Base-by-base conservation (phyloP, 306 rosid species). In the Dalbergia cochinchinensis region DNA sequence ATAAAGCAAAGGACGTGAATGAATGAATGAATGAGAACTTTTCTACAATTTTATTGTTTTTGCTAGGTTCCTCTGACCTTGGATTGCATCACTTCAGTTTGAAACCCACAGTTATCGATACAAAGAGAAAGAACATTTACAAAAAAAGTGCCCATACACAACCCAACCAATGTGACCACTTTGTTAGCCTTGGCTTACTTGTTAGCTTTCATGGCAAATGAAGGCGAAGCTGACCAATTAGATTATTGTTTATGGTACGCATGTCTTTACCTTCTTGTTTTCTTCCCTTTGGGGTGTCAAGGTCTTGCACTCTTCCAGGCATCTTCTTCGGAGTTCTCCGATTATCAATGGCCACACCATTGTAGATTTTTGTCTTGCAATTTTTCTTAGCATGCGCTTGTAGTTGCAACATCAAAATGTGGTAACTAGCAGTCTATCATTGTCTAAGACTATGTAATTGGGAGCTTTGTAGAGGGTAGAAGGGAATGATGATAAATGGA, bases 181-280 rank as follows among this genome's bases (percentile, higher is more conserved):
- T 15, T n/a, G 35, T 60, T 60, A 15, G 31, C 26, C 26, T 55
- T 50, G 18, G 41, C 64, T 44, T 15, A 8, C 9, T 62, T 14
- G 65, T 44, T 81, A 61, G 69, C 41, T 74, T 64, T 79, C 77
- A 90, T 90, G 93, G 91, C 78, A 47, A 74, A 70, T 73, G 82
- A 41, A 33, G 73, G 20, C 44, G 79, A 42, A 35, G 15, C 20
- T 50, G 68, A 16, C 48, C 76, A 54, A 5, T 48, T 14, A 58
- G 71, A 77, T 80, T 74, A 35, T 81, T 68, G 70, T 80, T 77
- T 82, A 71, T 74, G 91, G 93, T 91, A 88, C 76, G 84, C 70
- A 22, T 71, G 16, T 58, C 5, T 80, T 74, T 78, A 70, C 78
- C 78, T 78, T 82, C 69, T 20, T 50, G 20, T 76, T 83, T 76